phyloP scores from a whole-genome alignment of 1,284 basidiomycete genomes.

The Coniferiporia weirii region DNA sequence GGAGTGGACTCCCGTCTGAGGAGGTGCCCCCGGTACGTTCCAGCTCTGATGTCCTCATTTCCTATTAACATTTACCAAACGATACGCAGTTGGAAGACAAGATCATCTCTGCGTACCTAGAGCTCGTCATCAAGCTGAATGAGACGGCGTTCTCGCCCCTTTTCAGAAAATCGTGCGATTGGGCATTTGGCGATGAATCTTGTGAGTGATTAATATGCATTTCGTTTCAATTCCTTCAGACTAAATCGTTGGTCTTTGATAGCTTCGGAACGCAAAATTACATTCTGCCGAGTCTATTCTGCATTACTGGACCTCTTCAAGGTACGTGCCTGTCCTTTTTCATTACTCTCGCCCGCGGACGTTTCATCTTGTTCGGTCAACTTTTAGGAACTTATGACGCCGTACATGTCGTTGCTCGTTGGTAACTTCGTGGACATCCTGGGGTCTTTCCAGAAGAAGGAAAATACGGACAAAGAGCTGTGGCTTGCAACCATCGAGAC shows the following conservation, averaged over 20 bases:
- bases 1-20: conserved; percentile 33
- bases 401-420: conserved; percentile 79
- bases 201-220: conserved; percentile 35
- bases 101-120: conserved; percentile 74
- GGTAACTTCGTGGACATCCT: conserved; percentile 67
- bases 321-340: conserved; percentile 35
- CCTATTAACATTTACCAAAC: conserved; percentile 1
- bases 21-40: conserved; percentile 32
- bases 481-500: conserved; percentile 67
- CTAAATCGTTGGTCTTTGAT: conserved; percentile 5
- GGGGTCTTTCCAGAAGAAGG: conserved; percentile 38
- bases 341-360: background rate
- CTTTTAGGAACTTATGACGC: conserved; percentile 76
- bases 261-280: conserved; percentile 47
- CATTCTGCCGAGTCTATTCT: conserved; percentile 70
- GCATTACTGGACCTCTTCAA: conserved; percentile 82
- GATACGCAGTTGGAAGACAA: conserved; percentile 43
- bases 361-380: conserved; percentile 10
- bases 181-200: conserved; percentile 72
- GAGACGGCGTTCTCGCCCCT: conserved; percentile 90
- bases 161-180: conserved; percentile 91
- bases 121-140: conserved; percentile 90
- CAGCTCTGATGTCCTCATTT: background rate
- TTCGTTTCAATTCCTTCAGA: background rate
- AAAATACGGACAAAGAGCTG: conserved; percentile 35